phyloP scores from a whole-genome alignment of 352 stramenopile genomes.

The Globisporangium paddicum region DNA sequence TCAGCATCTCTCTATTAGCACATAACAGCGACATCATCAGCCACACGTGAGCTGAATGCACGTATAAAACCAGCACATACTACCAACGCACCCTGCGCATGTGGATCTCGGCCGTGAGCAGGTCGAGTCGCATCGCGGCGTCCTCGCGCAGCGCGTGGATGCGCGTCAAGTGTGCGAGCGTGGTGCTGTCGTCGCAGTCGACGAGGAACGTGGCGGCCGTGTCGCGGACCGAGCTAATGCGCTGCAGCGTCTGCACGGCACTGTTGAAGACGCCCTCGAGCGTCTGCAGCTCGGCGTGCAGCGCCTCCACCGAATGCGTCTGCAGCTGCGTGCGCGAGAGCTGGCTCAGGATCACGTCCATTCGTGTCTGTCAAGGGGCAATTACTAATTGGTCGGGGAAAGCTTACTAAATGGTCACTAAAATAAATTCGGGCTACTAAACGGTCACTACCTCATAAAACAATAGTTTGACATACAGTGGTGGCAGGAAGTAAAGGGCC shows the following conservation, averaged over 20 bases:
- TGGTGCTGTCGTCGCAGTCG: slow-evolving; percentile 8
- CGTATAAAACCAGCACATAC: background rate
- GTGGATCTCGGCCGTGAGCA: slow-evolving; percentile 6
- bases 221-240: slow-evolving; percentile 12
- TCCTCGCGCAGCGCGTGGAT: slow-evolving; percentile 11
- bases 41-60: background rate
- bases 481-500: no score
- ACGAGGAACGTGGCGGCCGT: slow-evolving; percentile 8
- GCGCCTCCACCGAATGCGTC: slow-evolving; percentile 5
- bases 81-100: background rate
- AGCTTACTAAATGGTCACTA: no score
- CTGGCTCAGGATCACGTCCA: slow-evolving; percentile 13
- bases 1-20: background rate
- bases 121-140: slow-evolving; percentile 1
- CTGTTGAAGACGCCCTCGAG: slow-evolving; percentile 5
- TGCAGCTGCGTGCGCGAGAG: slow-evolving; percentile 1
- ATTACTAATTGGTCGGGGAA: no score
- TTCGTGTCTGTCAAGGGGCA: background rate
- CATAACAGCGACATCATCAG: no score
- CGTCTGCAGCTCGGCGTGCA: slow-evolving; percentile 8
- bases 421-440: no score
- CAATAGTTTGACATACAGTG: no score
- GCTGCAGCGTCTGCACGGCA: slow-evolving; percentile 4
- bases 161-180: slow-evolving; percentile 4
- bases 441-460: no score